Evolutionary conservation across 2,329 filamentous ascomycete species (phyloP).

Genomic region (Malbranchea cinnamomea): DNA sequence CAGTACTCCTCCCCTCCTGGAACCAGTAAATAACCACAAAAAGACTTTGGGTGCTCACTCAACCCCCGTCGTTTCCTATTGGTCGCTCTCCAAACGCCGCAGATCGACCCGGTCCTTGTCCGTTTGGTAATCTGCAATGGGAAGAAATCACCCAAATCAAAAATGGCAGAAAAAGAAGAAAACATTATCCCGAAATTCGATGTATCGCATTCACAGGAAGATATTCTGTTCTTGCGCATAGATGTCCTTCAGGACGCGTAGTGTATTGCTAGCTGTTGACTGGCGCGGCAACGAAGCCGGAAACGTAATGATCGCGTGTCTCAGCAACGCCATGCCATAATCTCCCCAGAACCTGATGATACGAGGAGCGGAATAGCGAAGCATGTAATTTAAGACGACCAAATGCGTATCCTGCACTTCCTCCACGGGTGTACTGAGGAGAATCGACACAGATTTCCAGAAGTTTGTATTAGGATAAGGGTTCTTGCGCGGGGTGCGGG

Average conservation of each 20-base stretch:
- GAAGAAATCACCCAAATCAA: too few relatives aligned
- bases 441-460: constrained; percentile 63
- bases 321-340: constrained; percentile 55
- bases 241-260: constrained; percentile 24
- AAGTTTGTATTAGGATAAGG: constrained; percentile 67
- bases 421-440: constrained; percentile 56
- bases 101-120: too few relatives aligned
- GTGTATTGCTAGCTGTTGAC: constrained; percentile 23
- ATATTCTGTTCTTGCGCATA: constrained; percentile 24
- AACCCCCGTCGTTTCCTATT: too few relatives aligned
- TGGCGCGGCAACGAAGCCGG: constrained; percentile 32
- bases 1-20: too few relatives aligned
- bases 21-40: too few relatives aligned
- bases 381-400: constrained; percentile 54
- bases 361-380: constrained; percentile 56
- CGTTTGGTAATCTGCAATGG: too few relatives aligned
- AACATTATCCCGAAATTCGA: neutral
- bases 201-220: too few relatives aligned
- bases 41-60: too few relatives aligned
- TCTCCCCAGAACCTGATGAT: constrained; percentile 73
- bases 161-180: neutral
- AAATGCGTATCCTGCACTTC: constrained; percentile 61
- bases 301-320: constrained; percentile 58
- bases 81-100: too few relatives aligned
- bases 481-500: constrained; percentile 50